Evolutionary conservation across 148 eudicot species (phyloP).

Genomic region (Polygonum aviculare): DNA sequence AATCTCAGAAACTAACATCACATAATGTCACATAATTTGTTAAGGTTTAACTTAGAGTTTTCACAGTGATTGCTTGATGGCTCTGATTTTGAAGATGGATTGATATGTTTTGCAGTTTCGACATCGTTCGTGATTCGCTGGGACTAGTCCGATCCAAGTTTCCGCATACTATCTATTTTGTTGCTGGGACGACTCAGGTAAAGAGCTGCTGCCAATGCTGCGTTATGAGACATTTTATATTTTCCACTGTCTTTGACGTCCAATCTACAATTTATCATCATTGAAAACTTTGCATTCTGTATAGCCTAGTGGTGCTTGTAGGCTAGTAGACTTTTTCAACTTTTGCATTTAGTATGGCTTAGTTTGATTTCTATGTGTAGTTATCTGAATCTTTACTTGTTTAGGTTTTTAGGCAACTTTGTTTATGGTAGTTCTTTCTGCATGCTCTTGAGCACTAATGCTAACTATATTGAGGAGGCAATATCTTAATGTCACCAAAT

Average conservation of each 20-base stretch:
- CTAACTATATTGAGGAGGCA: background rate
- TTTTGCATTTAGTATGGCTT: background rate
- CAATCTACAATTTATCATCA: background rate
- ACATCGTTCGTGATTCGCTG: constrained; percentile 67
- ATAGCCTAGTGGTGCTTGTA: background rate
- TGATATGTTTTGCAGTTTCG: constrained; percentile 60
- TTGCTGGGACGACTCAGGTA: constrained; percentile 95
- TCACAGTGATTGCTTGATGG: background rate
- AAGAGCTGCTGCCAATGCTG: constrained; percentile 10
- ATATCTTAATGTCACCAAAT: background rate
- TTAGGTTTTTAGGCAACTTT: background rate
- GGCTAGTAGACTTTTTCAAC: background rate
- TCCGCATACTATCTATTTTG: constrained; percentile 76
- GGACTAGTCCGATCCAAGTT: constrained; percentile 82
- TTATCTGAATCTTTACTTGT: background rate
- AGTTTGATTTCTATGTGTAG: background rate
- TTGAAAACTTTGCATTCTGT: background rate
- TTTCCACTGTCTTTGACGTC: background rate
- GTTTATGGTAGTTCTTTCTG: background rate
- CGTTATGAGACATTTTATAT: background rate
- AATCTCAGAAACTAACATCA: background rate
- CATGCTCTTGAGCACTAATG: background rate
- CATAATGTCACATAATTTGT: background rate
- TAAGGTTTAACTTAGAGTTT: background rate
- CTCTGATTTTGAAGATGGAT: background rate